Evolutionary conservation across 352 stramenopile genomes (phyloP), one percentile per base, ranked within the genome.

Genomic region (Globisporangium abappressorium): DNA sequence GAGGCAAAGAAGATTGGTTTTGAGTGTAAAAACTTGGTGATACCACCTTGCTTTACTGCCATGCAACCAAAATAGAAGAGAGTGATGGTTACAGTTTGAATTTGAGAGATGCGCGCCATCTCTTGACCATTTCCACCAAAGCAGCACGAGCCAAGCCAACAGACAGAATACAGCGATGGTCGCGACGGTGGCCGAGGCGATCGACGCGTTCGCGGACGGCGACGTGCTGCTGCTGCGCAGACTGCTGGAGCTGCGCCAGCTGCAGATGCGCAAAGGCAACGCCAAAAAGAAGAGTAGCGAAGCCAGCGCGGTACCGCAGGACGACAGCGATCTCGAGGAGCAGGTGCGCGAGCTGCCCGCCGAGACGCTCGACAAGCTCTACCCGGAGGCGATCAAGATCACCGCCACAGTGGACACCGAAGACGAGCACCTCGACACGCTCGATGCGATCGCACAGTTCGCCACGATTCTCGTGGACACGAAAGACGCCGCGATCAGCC

Each of bases 381-480:
- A 85, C 68, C 77, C 84, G 34, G 72, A 71, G 20, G 76, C 80
- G 11, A 62, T 82, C 18, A 15, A 70, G 20, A 63, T 85, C 14
- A 70, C 26, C 33, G 46, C 24, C 3, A 61, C 41, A 0, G 66
- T 71, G 12, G 41, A 59, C 34, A 26, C 55, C 34, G 70, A 78
- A 12, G 56, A 36, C 1, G 59, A 34, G 49, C 73, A 85, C 6
- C 66, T 88, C 20, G 72, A 82, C 33, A 60, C 64, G 1, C 60
- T 88, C 12, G 74, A 86, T 8, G 73, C 71, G 26, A 75, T 86
- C 15, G 82, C 83, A 30, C 71, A 81, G 73, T 88, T 94, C 58
- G 76, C 77, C 8, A 71, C 70, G 36, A 68, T 92, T 54, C 71
- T 94, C 46, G 78, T 92, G 24, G 81, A 94, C 62, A 76, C 70